Evolutionary conservation across 2,329 filamentous ascomycete genomes (phyloP), one percentile per base, ranked within the genome.

Genomic region (Exophiala oligosperma): DNA sequence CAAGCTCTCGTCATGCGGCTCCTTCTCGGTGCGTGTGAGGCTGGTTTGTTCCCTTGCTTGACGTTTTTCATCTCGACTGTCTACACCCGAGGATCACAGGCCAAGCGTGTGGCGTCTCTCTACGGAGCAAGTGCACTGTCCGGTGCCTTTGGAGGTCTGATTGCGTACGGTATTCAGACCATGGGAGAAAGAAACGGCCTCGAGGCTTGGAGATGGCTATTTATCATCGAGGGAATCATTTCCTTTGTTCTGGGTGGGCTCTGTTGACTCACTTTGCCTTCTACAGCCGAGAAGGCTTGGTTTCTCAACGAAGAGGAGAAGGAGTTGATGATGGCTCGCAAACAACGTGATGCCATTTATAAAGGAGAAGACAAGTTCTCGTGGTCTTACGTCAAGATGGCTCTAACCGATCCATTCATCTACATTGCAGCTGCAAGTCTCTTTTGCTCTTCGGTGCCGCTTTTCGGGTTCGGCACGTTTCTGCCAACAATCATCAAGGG

Each of bases 21-120:
- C 58, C 72, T 79, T 29, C 74, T 83, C 0, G 80, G 80, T 46
- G 63, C 80, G 23, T 76, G 77, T n/a, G 79, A 82, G 49, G 66
- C 29, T 4, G 44, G 29, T 12, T 24, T 52, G 17, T 46, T 49
- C 14, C n/a, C 38, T 14, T 43, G n/a, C n/a, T 29, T 44, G 17
- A 35, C 12, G 4, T 29, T 47, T 24, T n/a, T 23, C 51, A 32
- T 54, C 38, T 46, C 38, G 7, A 54, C 40, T 7, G 17, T 54
- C 17, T 54, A 29, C 4, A 21, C 14, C 5, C 37, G 24, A 8
- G 41, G 26, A 5, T 23, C 14, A 5, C 38, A 48, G 23, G 51
- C 51, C 14, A 59, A 58, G 12, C 67, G 67, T 43, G 66, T 69
- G 38, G 67, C 65, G 64, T 61, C 41, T 61, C 68, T 6, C 62